A percentile compares a stretch with the other conserved stretches of the same genome.
These are phyloP conservation scores for Phytophthora pluvialis DNA, from an alignment of 352 stramenopile genomes.

Conservation along the genomic window DNA sequence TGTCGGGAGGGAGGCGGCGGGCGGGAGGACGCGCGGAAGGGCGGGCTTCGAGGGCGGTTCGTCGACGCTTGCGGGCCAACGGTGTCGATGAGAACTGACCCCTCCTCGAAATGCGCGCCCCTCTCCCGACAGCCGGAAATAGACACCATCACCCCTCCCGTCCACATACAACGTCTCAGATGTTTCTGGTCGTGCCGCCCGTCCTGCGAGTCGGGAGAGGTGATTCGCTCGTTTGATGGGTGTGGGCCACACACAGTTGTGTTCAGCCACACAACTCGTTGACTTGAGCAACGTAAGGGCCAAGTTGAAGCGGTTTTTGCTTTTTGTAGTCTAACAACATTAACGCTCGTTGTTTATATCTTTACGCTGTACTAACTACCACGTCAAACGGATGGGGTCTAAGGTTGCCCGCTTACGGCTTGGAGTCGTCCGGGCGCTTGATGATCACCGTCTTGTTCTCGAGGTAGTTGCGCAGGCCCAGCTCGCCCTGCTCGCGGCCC, in stretches of 20 bases:
- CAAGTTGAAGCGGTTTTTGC: constrained; percentile 10
- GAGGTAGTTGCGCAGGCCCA: constrained; percentile 74
- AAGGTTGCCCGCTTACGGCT: constrained; percentile 21
- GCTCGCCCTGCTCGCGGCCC: constrained; percentile 76
- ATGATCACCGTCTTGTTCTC: constrained; percentile 80
- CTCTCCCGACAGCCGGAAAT: not conserved
- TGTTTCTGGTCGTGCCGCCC: too few species aligned
- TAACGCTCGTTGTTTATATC: constrained; percentile 30
- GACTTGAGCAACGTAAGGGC: constrained; percentile 2
- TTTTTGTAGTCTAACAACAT: constrained; percentile 10
- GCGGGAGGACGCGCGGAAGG: constrained; percentile 2
- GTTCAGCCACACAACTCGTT: constrained; percentile 1
- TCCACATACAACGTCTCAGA: too few species aligned
- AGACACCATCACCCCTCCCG: too few species aligned
- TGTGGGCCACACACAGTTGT: not conserved
- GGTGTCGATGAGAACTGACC: constrained; percentile 40
- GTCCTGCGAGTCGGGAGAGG: not conserved
- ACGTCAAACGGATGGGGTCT: constrained; percentile 14
- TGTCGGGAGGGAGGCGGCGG: constrained; percentile 11
- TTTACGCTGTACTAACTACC: constrained; percentile 17
- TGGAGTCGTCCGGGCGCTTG: constrained; percentile 54
- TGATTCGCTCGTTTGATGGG: constrained; percentile 14
- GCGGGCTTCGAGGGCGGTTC: not conserved
- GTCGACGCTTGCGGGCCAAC: constrained; percentile 44
- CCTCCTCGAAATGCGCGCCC: not conserved